Percentiles rank a stretch among this genome's conserved stretches.
phyloP scores from a whole-genome alignment of 73 alveolate species.

The Tetrahymena malaccensis region DNA sequence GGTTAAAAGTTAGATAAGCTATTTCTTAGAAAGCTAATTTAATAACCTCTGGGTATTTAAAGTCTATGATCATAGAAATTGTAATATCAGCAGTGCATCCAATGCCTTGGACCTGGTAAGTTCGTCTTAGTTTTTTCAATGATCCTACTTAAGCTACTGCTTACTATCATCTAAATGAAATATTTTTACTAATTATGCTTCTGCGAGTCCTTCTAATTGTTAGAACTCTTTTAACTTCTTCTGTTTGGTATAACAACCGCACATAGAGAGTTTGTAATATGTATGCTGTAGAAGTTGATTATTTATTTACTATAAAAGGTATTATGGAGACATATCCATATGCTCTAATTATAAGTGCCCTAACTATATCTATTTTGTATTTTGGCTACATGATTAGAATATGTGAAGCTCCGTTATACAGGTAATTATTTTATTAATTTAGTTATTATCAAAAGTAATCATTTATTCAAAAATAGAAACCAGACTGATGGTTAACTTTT shows the following conservation, averaged over 20 bases:
- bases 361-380: background rate
- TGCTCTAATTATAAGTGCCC: background rate
- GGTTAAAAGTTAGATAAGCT: background rate
- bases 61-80: conserved; percentile 4
- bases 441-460: no score
- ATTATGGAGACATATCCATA: conserved; percentile 19
- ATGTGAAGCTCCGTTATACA: conserved; percentile 15
- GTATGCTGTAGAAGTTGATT: conserved; percentile 32
- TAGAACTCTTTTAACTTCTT: conserved; percentile 4
- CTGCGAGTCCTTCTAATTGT: background rate
- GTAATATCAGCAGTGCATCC: conserved; percentile 3
- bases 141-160: conserved; percentile 2
- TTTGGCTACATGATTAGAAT: conserved; percentile 19
- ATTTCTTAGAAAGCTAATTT: background rate
- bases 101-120: background rate
- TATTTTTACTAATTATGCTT: conserved; percentile 8
- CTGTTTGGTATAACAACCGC: conserved; percentile 22
- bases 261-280: conserved; percentile 31
- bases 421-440: background rate
- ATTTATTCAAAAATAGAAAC: background rate
- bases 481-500: background rate
- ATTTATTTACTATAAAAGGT: conserved; percentile 11
- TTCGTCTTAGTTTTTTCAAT: conserved; percentile 7
- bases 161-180: conserved; percentile 22
- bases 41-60: background rate